A percentile compares a stretch with the other conserved stretches of the same genome.
Evolutionary conservation across 345 rosid genomes (phyloP).

Genomic region (Pistacia vera): DNA sequence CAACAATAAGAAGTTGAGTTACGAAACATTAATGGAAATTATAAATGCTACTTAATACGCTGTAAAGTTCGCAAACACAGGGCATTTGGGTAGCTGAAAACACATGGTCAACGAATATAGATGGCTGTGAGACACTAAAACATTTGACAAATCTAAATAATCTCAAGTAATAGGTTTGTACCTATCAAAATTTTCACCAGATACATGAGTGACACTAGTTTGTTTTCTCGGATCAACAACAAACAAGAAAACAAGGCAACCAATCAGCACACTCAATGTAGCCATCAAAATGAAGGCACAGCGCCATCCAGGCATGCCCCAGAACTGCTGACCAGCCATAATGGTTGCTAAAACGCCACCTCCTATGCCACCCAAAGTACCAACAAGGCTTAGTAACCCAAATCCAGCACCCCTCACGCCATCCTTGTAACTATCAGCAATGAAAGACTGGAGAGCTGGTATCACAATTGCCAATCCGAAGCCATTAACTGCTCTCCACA

Average conservation of each 20-base stretch:
- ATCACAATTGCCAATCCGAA: constrained; percentile 94
- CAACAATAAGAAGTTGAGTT: constrained; percentile 23
- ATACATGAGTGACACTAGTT: constrained; percentile 8
- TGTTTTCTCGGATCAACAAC: constrained; percentile 72
- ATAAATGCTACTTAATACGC: neutral
- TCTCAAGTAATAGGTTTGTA: constrained; percentile 16
- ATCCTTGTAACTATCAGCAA: constrained; percentile 91
- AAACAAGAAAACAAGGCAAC: constrained; percentile 74
- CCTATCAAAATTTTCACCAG: constrained; percentile 35
- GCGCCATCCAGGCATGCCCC: constrained; percentile 91
- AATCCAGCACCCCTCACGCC: constrained; percentile 90
- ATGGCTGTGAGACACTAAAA: neutral
- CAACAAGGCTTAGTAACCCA: constrained; percentile 79
- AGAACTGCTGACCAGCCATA: constrained; percentile 83
- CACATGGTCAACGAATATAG: neutral
- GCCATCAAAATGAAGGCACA: constrained; percentile 94
- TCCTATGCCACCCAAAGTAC: constrained; percentile 87
- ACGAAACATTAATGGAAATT: neutral
- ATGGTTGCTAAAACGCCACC: constrained; percentile 95
- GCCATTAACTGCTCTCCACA: constrained; percentile 98
- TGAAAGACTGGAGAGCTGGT: constrained; percentile 95
- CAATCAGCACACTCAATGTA: constrained; percentile 66
- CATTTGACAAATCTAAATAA: neutral
- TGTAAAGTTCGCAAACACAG: neutral
- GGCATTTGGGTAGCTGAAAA: neutral